Evolutionary conservation across 1,284 basidiomycete species (phyloP).

Genomic region (Cryptococcus sp.): DNA sequence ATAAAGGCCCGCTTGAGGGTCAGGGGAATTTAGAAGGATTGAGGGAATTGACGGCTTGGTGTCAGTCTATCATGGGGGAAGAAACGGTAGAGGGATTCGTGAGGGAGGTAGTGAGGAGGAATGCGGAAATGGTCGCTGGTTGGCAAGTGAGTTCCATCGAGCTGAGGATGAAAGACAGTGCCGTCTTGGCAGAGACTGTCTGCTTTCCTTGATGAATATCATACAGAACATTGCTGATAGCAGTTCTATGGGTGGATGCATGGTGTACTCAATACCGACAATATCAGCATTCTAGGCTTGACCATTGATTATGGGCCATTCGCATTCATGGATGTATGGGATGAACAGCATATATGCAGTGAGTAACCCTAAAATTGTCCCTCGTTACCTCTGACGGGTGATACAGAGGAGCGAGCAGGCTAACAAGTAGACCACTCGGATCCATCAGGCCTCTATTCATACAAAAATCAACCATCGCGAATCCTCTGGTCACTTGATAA

Average conservation of each 20-base stretch:
- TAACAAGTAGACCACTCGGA: constrained; percentile 67
- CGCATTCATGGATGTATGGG: constrained; percentile 91
- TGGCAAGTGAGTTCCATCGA: constrained; percentile 63
- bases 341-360: constrained; percentile 80
- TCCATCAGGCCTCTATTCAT: constrained; percentile 77
- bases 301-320: constrained; percentile 95
- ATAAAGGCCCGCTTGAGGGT: constrained; percentile 41
- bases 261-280: constrained; percentile 92
- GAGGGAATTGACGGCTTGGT: constrained; percentile 69
- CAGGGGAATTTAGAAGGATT: constrained; percentile 69
- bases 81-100: constrained; percentile 61
- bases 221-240: background rate
- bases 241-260: constrained; percentile 77
- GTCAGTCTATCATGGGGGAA: constrained; percentile 53
- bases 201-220: background rate
- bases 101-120: constrained; percentile 70
- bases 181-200: too few relatives aligned
- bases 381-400: background rate
- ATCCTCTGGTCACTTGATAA: constrained; percentile 69
- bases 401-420: too few relatives aligned
- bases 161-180: background rate
- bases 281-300: constrained; percentile 78
- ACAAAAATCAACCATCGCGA: constrained; percentile 53
- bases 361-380: constrained; percentile 16
- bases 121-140: constrained; percentile 82